A percentile compares a stretch with the other conserved stretches of the same genome.
Conservation (phyloP, 768 basidiomycete species). For the Chiua virens region DNA sequence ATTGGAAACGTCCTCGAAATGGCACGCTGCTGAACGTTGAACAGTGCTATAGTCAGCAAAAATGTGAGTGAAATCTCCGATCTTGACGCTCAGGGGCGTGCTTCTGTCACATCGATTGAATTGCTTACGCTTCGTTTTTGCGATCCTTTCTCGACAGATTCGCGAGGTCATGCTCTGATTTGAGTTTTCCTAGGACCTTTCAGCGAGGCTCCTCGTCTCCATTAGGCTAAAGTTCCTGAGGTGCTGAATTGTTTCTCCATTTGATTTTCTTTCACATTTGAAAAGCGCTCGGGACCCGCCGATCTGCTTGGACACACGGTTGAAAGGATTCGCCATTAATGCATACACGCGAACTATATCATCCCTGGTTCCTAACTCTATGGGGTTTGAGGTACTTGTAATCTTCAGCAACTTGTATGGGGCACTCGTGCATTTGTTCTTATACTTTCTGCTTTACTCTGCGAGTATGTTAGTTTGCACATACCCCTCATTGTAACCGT, state of each 20-base stretch:
- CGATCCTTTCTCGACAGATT: slow-evolving; percentile 37
- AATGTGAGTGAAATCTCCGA: slow-evolving; percentile 51
- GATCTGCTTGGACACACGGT: background rate
- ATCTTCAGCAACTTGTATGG: no score
- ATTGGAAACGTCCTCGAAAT: slow-evolving; percentile 11
- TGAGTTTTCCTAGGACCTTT: background rate
- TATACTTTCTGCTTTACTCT: no score
- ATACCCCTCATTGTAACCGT: no score
- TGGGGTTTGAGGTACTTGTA: no score
- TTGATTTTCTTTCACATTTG: background rate
- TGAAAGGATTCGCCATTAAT: background rate
- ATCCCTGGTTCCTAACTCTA: no score
- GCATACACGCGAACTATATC: no score
- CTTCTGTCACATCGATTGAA: background rate
- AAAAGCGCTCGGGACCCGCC: background rate
- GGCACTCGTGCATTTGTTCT: no score
- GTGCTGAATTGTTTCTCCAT: background rate
- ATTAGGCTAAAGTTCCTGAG: background rate
- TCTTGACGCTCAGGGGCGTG: background rate
- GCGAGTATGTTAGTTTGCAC: no score
- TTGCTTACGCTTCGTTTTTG: background rate
- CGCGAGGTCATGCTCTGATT: slow-evolving; percentile 51
- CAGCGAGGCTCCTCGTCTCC: background rate
- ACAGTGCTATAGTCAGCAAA: slow-evolving; percentile 66
- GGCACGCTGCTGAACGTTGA: slow-evolving; percentile 1